Percentiles rank a stretch among this genome's conserved stretches.
Conservation (phyloP, 495 filamentous ascomycete genomes). For the Talaromyces stipitatus region DNA sequence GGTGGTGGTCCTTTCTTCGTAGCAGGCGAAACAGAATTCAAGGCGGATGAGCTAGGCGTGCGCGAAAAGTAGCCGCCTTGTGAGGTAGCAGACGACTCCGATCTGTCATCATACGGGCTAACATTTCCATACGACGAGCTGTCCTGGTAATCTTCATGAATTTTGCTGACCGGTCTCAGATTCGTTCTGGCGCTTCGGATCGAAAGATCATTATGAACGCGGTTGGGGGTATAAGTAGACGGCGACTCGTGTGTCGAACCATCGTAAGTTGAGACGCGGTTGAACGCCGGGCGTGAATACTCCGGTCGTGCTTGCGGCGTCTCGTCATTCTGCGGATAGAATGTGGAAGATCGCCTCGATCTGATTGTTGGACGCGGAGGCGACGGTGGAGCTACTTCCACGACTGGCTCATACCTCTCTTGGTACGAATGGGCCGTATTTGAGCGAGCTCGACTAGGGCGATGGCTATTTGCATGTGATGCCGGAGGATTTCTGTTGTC, state of each 20-base stretch:
- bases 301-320: constrained; percentile 25
- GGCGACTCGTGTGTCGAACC: constrained; percentile 44
- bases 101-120: constrained; percentile 48
- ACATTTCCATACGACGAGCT: constrained; percentile 50
- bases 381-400: constrained; percentile 45
- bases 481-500: constrained; percentile 20
- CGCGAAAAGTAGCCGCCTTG: constrained; percentile 52
- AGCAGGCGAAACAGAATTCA: constrained; percentile 28
- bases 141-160: constrained; percentile 50
- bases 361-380: constrained; percentile 54
- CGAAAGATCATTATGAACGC: constrained; percentile 49
- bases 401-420: constrained; percentile 49
- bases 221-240: constrained; percentile 39
- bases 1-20: constrained; percentile 70
- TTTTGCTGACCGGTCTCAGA: constrained; percentile 31
- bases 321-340: constrained; percentile 21
- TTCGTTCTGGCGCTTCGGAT: constrained; percentile 34
- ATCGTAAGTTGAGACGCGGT: constrained; percentile 49
- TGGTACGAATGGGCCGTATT: constrained; percentile 54
- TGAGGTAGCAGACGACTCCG: constrained; percentile 56
- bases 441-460: constrained; percentile 47
- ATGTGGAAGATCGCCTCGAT: constrained; percentile 37
- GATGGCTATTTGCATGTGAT: constrained; percentile 21
- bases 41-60: constrained; percentile 42
- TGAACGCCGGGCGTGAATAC: constrained; percentile 34